phyloP scores from a whole-genome alignment of 2,329 filamentous ascomycete species.

The Hymenoscyphus linearis region DNA sequence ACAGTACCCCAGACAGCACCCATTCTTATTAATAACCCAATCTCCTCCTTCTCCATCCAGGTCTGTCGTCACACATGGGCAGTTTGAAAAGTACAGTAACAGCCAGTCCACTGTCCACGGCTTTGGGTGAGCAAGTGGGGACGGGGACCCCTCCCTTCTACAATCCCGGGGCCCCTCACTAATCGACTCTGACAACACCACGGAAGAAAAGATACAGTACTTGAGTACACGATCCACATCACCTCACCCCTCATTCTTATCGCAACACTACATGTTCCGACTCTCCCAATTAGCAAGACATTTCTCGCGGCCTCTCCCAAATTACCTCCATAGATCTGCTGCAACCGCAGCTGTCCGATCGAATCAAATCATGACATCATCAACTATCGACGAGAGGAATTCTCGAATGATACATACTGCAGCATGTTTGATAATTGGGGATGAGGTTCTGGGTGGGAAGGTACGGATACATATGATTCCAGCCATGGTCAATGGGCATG shows the following conservation, averaged over 20 bases:
- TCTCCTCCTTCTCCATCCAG: not conserved
- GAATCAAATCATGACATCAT: conserved; percentile 40
- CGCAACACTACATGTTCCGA: conserved; percentile 60
- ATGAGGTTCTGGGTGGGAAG: conserved; percentile 94
- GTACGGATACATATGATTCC: conserved; percentile 40
- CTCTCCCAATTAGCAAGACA: conserved; percentile 70
- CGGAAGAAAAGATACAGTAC: no score
- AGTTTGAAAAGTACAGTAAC: no score
- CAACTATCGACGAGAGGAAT: conserved; percentile 50
- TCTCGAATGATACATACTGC: conserved; percentile 77
- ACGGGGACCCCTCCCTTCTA: not conserved
- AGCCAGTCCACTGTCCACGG: no score
- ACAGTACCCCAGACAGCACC: not conserved
- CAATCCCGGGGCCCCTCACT: no score
- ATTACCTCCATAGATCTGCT: conserved; percentile 42
- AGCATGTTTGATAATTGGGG: conserved; percentile 91
- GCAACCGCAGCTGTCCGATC: conserved; percentile 10
- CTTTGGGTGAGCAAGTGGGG: not conserved
- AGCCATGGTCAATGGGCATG: not conserved
- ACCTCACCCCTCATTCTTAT: not conserved
- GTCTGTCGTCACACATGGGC: not conserved
- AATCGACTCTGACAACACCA: not conserved
- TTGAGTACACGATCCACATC: not conserved
- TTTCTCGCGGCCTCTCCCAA: conserved; percentile 57
- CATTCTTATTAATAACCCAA: not conserved